These are phyloP conservation scores for Termitomyces titanicus DNA, from an alignment of 768 basidiomycete genomes.

Conservation along the genomic window DNA sequence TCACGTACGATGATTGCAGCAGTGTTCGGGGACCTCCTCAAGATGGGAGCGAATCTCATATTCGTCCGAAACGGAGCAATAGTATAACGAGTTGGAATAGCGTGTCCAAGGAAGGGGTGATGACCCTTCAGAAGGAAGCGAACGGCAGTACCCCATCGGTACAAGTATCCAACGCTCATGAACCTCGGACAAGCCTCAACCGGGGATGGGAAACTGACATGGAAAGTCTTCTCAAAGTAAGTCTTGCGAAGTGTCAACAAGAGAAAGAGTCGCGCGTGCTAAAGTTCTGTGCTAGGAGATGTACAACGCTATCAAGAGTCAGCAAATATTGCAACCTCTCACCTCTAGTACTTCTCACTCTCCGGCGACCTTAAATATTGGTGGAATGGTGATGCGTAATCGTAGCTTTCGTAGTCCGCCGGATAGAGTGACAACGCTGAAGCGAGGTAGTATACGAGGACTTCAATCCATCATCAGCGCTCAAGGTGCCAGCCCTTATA, in stretches of 20 bases:
- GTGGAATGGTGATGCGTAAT: constrained; percentile 55
- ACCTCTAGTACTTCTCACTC: constrained; percentile 46
- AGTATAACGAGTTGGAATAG: constrained; percentile 87
- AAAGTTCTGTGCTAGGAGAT: constrained; percentile 63
- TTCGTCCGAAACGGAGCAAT: constrained; percentile 72
- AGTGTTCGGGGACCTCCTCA: constrained; percentile 55
- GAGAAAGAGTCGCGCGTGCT: not conserved
- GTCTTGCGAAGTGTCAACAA: constrained; percentile 7
- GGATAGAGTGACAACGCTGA: constrained; percentile 73
- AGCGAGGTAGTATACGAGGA: constrained; percentile 90
- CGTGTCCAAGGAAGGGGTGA: constrained; percentile 56
- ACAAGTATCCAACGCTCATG: constrained; percentile 42
- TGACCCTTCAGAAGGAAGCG: constrained; percentile 32
- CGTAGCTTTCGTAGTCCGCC: constrained; percentile 69
- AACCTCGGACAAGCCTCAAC: constrained; percentile 27
- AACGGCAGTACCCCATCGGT: constrained; percentile 69
- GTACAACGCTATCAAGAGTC: constrained; percentile 86
- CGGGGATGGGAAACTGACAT: constrained; percentile 84
- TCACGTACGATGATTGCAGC: constrained; percentile 60
- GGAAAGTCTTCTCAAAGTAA: constrained; percentile 81
- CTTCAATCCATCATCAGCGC: constrained; percentile 73
- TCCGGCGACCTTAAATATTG: constrained; percentile 39
- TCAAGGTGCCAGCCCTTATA: constrained; percentile 77
- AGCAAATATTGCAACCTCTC: constrained; percentile 85
- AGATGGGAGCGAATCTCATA: constrained; percentile 51